Evolutionary conservation across 2,329 filamentous ascomycete genomes (phyloP).

Genomic region (Aspergillus brunneoviolaceus): DNA sequence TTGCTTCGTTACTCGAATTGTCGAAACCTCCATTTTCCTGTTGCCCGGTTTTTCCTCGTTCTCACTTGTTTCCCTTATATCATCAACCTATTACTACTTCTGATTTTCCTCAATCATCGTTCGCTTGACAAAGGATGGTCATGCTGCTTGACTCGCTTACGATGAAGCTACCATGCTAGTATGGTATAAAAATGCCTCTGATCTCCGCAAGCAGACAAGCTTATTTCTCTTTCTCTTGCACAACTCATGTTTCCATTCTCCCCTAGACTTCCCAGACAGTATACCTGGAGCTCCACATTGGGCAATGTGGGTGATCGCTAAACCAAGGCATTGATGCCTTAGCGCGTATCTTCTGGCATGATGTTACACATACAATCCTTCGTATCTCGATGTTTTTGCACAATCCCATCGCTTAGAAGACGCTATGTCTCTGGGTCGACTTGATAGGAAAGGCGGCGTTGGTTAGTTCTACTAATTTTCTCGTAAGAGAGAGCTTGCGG

Average conservation of each 20-base stretch:
- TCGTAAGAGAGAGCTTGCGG: too few relatives aligned
- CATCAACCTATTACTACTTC: conserved; percentile 1
- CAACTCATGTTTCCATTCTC: conserved; percentile 12
- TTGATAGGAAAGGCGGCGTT: too few relatives aligned
- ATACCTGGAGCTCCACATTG: conserved; percentile 11
- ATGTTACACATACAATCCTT: neutral
- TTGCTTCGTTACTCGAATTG: neutral
- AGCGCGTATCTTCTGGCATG: neutral
- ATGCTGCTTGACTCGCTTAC: conserved; percentile 9
- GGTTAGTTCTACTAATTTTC: too few relatives aligned
- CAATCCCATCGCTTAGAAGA: neutral
- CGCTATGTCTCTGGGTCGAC: too few relatives aligned
- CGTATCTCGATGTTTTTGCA: neutral
- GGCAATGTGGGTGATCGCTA: conserved; percentile 15
- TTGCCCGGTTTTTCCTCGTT: neutral
- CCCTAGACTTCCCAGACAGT: conserved; percentile 17
- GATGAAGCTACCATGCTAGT: conserved; percentile 17
- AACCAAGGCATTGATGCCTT: conserved; percentile 16
- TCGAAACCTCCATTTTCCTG: neutral
- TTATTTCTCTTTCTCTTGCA: conserved; percentile 19
- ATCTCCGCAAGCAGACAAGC: conserved; percentile 23
- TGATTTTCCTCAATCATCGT: conserved; percentile 6
- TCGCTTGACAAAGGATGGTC: conserved; percentile 13
- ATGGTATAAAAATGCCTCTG: conserved; percentile 15
- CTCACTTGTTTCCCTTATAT: neutral